Evolutionary conservation across 129 eudicot species (phyloP).

Genomic region (Cynara cardunculus): DNA sequence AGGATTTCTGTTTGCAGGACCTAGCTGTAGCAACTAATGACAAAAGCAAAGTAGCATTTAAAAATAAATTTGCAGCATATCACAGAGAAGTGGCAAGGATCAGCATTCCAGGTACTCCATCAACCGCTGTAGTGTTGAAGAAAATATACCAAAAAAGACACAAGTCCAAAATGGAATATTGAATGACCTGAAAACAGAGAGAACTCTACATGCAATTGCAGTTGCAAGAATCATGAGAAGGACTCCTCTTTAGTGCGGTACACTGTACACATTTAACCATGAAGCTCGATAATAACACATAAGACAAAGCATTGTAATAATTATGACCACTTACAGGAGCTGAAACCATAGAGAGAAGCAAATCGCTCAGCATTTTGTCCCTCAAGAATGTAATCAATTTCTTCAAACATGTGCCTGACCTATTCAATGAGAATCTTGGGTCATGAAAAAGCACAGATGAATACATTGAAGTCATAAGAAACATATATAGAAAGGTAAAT

Average conservation of each 20-base stretch:
- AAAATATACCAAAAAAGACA: background rate
- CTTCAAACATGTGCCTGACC: slow-evolving; percentile 99
- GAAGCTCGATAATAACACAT: background rate
- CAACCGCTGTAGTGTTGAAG: background rate
- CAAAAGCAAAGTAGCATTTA: background rate
- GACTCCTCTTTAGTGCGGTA: background rate
- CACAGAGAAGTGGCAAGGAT: background rate
- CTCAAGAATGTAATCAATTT: slow-evolving; percentile 93
- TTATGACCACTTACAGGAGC: slow-evolving; percentile 49
- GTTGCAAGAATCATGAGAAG: background rate
- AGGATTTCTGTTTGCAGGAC: background rate
- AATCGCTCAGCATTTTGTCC: slow-evolving; percentile 94
- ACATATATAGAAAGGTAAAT: background rate
- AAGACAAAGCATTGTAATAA: background rate
- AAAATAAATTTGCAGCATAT: background rate
- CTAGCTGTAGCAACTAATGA: background rate
- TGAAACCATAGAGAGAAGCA: slow-evolving; percentile 65
- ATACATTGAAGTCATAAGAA: background rate
- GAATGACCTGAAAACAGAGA: background rate
- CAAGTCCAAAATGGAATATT: background rate
- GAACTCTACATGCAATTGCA: background rate
- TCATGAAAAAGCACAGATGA: slow-evolving; percentile 20
- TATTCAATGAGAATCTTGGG: slow-evolving; percentile 40
- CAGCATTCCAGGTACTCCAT: background rate
- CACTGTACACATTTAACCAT: slow-evolving; percentile 8